Evolutionary conservation across 805 yeast species (phyloP), one percentile per base, ranked within the genome.

Genomic region (Barnettozyma sp.): DNA sequence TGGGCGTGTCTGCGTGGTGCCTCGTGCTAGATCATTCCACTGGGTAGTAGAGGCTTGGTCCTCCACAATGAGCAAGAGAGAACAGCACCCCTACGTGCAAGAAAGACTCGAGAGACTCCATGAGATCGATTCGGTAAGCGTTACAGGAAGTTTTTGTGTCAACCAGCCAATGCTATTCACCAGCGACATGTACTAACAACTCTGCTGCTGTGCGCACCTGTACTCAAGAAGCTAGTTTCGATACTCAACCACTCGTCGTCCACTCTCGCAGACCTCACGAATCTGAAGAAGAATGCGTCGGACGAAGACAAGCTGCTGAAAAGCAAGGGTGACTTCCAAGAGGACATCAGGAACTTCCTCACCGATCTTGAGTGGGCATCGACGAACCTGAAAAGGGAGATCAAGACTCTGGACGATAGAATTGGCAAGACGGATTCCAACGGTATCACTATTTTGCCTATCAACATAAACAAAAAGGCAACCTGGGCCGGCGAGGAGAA

Each of bases 391-490:
- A 63, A 87, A n/a, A 66, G 70, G 32, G 94, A 83, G 48, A 74
- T 83, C 29, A 73, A 74, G 50, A 49, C 70, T 11, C 62, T 82
- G 56, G 87, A 82, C 56, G 74, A 71, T 29, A 70, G 70, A 47
- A 69, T 67, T 22, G 77, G 74, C 9, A 69, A 66, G 6, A 65
- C 65, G 24, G 63, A 66, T 14, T 70, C 68, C 33, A 50, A 54
- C 39, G 60, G 59, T n/a, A 53, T 71, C 15, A 71, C 71, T 61
- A 70, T 82, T 26, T 62, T 82, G 19, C 92, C 94, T 2, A 69
- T 82, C 3, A 67, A 70, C 27, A 72, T 82, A 17, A 81, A 78
- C 34, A 78, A 78, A 44, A 79, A 80, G 59, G 84, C 86, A 23
- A 73, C 83, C 5, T 68, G 72, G 60, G 68, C 80, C 20, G 86